Evolutionary conservation across 2,329 filamentous ascomycete species (phyloP).

Genomic region (Trichoderma koningii): DNA sequence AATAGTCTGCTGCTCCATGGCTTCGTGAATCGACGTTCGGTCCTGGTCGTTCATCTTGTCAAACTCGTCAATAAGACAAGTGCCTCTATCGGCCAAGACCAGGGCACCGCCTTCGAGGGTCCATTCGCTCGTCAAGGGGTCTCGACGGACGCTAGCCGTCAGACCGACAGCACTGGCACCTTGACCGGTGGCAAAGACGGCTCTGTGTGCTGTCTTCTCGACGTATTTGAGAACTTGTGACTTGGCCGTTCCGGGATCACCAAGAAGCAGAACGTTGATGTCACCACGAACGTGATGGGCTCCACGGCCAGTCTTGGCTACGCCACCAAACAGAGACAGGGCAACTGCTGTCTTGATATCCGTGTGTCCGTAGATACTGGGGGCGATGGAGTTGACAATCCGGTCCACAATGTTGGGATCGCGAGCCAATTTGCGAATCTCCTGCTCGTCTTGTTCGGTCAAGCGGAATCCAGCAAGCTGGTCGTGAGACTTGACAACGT

Average conservation of each 20-base stretch:
- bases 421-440: conserved; percentile 83
- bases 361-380: conserved; percentile 93
- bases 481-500: conserved; percentile 95
- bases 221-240: conserved; percentile 97
- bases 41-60: conserved; percentile 99
- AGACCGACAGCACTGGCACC: conserved; percentile 97
- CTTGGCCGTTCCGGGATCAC: conserved; percentile 96
- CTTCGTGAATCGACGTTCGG: conserved; percentile 96
- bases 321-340: conserved; percentile 90
- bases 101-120: conserved; percentile 94
- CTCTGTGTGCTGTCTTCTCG: conserved; percentile 94
- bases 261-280: conserved; percentile 94
- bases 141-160: conserved; percentile 91
- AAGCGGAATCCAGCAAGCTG: conserved; percentile 95
- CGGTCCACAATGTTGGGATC: conserved; percentile 93
- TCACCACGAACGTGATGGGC: conserved; percentile 91
- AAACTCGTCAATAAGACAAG: conserved; percentile 96
- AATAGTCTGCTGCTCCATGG: conserved; percentile 99
- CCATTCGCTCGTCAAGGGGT: conserved; percentile 95
- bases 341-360: conserved; percentile 98
- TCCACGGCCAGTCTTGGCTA: conserved; percentile 86
- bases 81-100: conserved; percentile 91
- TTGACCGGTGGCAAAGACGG: conserved; percentile 96
- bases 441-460: conserved; percentile 90
- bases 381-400: conserved; percentile 88